Base-by-base conservation (phyloP, 2,329 filamentous ascomycete species). In the Epichloe hybrida region DNA sequence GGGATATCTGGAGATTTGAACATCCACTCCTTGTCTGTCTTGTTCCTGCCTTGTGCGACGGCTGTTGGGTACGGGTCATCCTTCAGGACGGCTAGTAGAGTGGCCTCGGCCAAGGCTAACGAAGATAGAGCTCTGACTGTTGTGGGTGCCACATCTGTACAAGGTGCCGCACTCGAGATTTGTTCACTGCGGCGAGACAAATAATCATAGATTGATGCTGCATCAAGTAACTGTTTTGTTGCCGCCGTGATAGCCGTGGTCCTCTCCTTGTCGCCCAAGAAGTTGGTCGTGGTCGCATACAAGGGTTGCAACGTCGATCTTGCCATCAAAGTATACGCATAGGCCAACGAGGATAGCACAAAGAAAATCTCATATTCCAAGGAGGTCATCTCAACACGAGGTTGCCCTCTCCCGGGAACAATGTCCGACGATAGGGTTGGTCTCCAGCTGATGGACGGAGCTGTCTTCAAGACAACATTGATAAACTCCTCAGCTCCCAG, bases 1-100 rank as follows among this genome's bases (percentile, higher is more conserved):
- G 89, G 86, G 46, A 96, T 87, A 48, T 88, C 81, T 0, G 91
- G 88, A 0, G 88, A 79, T 60, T 86, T 88, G 66, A 93, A 94
- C 89, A 97, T 97, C 91, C 91, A 98, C 57, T 97, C 91, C 54
- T 79, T 88, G 65, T 90, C 88, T 57, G 84, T 81, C 49, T 83
- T 80, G 62, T 95, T 94, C 46, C 90, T 78, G 51, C 84, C 80
- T 60, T 95, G 87, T 1, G 88, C 81, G 2, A 95, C 84, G 6
- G 83, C 79, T 2, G 85, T 82, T 1, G 91, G 85, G 61, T 96
- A 97, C 0, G 91, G 89, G 61, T 98, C 93, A 62, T 97, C 91
- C 59, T 97, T 97, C 47, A 95, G 66, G 1, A 97, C 88, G 0
- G 88, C 88, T 1, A 96, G 77, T 1, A 97, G 75, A 0, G 90